These are phyloP conservation scores for Hanseniaspora opuntiae DNA, from an alignment of 805 yeast genomes.

Conservation along the genomic window DNA sequence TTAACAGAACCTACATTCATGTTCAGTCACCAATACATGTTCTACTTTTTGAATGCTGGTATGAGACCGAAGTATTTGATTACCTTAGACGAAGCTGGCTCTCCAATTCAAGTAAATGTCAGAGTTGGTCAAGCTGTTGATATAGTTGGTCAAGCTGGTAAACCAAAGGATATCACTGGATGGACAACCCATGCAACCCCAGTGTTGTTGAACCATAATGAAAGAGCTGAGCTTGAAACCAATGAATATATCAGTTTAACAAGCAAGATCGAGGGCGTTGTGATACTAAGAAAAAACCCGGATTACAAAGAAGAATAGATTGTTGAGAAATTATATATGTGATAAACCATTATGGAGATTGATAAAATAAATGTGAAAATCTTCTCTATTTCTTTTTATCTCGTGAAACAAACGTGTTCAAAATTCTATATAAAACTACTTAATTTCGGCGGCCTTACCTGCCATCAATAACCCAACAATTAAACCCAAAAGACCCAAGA, in stretches of 20 bases:
- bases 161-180: slow-evolving; percentile 96
- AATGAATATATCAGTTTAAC: slow-evolving; percentile 79
- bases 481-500: slow-evolving; percentile 86
- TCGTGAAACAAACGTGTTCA: neutral
- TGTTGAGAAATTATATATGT: neutral
- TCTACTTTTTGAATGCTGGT: slow-evolving; percentile 76
- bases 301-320: slow-evolving; percentile 55
- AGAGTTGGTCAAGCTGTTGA: slow-evolving; percentile 98
- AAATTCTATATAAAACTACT: slow-evolving; percentile 25
- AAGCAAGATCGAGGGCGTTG: slow-evolving; percentile 80
- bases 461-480: slow-evolving; percentile 97
- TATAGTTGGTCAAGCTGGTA: slow-evolving; percentile 97
- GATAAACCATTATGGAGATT: neutral
- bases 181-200: slow-evolving; percentile 99
- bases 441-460: slow-evolving; percentile 80
- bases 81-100: slow-evolving; percentile 78
- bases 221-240: slow-evolving; percentile 84
- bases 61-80: slow-evolving; percentile 85
- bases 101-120: slow-evolving; percentile 84
- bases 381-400: neutral
- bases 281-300: slow-evolving; percentile 80
- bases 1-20: slow-evolving; percentile 79
- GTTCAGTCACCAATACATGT: slow-evolving; percentile 65
- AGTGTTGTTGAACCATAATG: slow-evolving; percentile 82
- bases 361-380: neutral